Conservation (phyloP, 2,329 filamentous ascomycete species). For the Penicillium palitans region DNA sequence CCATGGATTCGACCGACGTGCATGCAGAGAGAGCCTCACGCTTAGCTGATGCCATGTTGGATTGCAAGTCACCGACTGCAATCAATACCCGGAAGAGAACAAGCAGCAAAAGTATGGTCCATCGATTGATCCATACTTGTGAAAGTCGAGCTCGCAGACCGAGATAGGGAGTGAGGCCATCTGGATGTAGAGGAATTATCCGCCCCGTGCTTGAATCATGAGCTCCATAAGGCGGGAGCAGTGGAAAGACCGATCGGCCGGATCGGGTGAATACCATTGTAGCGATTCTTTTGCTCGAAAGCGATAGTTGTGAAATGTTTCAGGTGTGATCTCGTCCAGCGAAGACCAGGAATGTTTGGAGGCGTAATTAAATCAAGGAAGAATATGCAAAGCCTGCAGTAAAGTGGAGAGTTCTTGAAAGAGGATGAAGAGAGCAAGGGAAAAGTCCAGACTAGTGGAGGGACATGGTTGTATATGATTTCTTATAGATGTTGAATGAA, state of each 20-base stretch:
- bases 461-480: constrained; percentile 5
- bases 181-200: constrained; percentile 61
- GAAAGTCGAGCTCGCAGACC: constrained; percentile 85
- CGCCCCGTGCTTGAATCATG: constrained; percentile 53
- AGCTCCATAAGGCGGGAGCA: constrained; percentile 44
- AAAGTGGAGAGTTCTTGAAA: background rate
- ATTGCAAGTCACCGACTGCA: constrained; percentile 69
- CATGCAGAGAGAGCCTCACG: constrained; percentile 83
- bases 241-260: constrained; percentile 36
- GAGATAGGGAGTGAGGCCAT: constrained; percentile 83
- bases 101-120: constrained; percentile 86
- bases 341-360: background rate
- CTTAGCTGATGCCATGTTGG: constrained; percentile 74
- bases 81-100: constrained; percentile 80
- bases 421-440: constrained; percentile 7
- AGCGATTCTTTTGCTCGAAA: background rate
- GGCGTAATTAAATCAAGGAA: background rate
- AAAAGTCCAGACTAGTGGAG: background rate
- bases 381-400: background rate
- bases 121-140: constrained; percentile 96
- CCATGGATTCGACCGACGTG: constrained; percentile 86
- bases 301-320: background rate
- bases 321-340: constrained; percentile 5
- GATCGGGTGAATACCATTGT: constrained; percentile 38
- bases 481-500: constrained; percentile 7